Base-by-base conservation (phyloP, 179 eudicot genomes). In the Drosera spatulata region DNA sequence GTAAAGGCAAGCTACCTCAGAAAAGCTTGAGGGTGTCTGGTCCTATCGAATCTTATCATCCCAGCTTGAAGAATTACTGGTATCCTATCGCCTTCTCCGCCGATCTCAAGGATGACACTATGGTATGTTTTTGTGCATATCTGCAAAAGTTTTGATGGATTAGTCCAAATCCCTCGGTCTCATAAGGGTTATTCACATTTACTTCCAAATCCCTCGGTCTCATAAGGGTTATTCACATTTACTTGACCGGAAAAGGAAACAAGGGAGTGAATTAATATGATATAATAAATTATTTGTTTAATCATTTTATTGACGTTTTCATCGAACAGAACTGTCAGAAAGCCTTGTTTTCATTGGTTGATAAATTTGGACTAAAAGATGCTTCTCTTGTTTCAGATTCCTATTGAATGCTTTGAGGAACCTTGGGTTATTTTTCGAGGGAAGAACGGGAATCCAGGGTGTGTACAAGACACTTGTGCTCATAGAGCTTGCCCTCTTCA, bases 401-500 rank as follows among this genome's bases (percentile, higher is more conserved):
- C 98, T 11, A 73, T 91, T 58, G 95, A 91, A 12, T 91, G 96
- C 73, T 91, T 91, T 57, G 96, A 91, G 64, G 77, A 88, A 67
- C 86, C 95, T 6, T 91, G 98, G 98, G 98, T 91, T 39, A 67
- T 91, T 46, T 91, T 91, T 65, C 89, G 98, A 46, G 98, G 98
- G 63, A 79, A 86, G 77, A 89, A 84, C 71, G 96, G 98, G 15
- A 66, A 75, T 61, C 89, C 96, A 0, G 96, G 98, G 41, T 91
- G 98, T 64, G 87, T 91, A 6, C 77, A 66, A 76, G 84, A 91
- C 73, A 91, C 98, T 3, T 91, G 98, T 67, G 98, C 98, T 0
- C 98, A 91, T 69, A 82, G 98, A 76, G 95, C 96, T 55, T 91
- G 98, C 71, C 98, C 98, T 67, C 96, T 91, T 70, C 76, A 91